phyloP scores from a whole-genome alignment of 2,329 filamentous ascomycete genomes.

The Fulvia fulva region DNA sequence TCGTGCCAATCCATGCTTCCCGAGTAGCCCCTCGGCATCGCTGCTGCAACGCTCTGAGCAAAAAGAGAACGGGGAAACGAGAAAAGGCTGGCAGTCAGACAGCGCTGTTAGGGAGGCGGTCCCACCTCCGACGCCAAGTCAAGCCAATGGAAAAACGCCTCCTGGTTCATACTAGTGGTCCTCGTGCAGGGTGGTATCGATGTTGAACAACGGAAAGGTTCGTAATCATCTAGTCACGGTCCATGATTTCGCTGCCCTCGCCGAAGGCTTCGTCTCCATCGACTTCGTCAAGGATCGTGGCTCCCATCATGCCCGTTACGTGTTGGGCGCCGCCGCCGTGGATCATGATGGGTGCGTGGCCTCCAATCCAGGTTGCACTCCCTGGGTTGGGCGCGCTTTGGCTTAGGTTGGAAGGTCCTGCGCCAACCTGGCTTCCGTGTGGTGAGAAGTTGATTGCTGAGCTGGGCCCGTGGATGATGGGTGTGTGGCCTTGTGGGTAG shows the following conservation, averaged over 20 bases:
- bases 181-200: not conserved
- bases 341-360: not conserved
- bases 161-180: not conserved
- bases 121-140: not conserved
- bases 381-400: conserved; percentile 30
- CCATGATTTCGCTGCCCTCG: conserved; percentile 45
- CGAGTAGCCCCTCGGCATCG: not conserved
- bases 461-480: conserved; percentile 21
- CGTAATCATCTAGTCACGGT: conserved; percentile 14
- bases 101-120: not conserved
- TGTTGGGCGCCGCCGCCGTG: conserved; percentile 29
- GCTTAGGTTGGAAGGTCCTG: conserved; percentile 21
- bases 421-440: not conserved
- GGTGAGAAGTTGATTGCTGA: conserved; percentile 17
- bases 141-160: not conserved
- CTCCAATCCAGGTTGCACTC: conserved; percentile 20
- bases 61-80: not conserved
- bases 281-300: conserved; percentile 36
- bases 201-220: not conserved
- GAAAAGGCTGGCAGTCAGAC: not conserved
- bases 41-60: not conserved
- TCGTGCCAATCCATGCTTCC: not conserved
- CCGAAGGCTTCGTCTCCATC: conserved; percentile 44
- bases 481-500: conserved; percentile 25
- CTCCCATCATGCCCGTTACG: conserved; percentile 37